These are phyloP conservation scores for Incumbomyces lentus DNA, from an alignment of 2,329 filamentous ascomycete species.

Conservation along the genomic window DNA sequence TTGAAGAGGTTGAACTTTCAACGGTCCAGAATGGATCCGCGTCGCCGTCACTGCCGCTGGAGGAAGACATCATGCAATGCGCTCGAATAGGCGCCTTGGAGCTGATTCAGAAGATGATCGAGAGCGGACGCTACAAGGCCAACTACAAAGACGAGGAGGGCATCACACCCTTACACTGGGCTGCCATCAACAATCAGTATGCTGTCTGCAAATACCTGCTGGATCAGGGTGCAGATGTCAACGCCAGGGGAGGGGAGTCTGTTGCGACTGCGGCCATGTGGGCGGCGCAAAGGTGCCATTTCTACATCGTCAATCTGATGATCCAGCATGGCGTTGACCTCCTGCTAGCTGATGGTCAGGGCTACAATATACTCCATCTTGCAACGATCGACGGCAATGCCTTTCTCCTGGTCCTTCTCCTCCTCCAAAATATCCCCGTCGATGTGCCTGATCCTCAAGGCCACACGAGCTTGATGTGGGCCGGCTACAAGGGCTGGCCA, in stretches of 20 bases:
- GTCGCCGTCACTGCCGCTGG: conserved; percentile 35
- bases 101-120: conserved; percentile 82
- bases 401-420: conserved; percentile 72
- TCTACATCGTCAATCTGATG: conserved; percentile 89
- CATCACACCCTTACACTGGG: conserved; percentile 95
- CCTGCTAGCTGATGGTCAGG: conserved; percentile 82
- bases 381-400: conserved; percentile 96
- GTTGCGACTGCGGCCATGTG: conserved; percentile 90
- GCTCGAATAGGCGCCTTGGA: conserved; percentile 77
- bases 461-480: conserved; percentile 96
- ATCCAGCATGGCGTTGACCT: conserved; percentile 88
- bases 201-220: conserved; percentile 94
- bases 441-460: conserved; percentile 82
- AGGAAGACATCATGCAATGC: conserved; percentile 91
- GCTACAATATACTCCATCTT: conserved; percentile 95
- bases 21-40: conserved; percentile 19
- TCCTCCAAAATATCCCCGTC: conserved; percentile 92
- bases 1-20: conserved; percentile 19
- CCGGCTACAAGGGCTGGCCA: conserved; percentile 92
- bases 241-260: conserved; percentile 90
- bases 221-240: conserved; percentile 76
- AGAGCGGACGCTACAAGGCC: conserved; percentile 68
- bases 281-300: conserved; percentile 93
- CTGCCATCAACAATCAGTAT: conserved; percentile 97
- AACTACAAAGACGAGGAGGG: conserved; percentile 81